Base-by-base conservation (phyloP, 2,329 filamentous ascomycete genomes). In the Tothia fuscella region DNA sequence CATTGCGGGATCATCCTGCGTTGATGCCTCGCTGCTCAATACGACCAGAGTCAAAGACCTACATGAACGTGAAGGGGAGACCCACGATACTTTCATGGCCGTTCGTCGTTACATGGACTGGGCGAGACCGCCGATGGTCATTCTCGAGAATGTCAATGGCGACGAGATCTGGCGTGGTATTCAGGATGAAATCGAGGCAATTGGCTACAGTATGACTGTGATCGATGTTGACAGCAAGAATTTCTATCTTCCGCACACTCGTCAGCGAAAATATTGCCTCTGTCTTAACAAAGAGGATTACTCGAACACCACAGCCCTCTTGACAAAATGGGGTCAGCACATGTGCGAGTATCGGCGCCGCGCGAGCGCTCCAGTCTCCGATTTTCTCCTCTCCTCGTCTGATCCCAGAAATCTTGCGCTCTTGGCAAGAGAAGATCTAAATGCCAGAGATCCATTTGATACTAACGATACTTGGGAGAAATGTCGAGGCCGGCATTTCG, bases 1-100 rank as follows among this genome's bases (percentile, higher is more conserved):
- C 2, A 63, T 88, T 33, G 79, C 79, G 5, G 83, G 83, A 0
- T 83, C 80, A 31, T 78, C 80, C 0, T 91, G 83, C 49, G 80
- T 84, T 2, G 82, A 88, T 50, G 83, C 81, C 48, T 88, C 82
- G 0, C 53, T 48, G 0, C 56, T 87, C 24, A 89, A 87, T 54
- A 71, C 63, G 38, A 56, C 64, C 4, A 62, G 62, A 13, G 21
- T 38, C 41, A 76, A 75, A 44, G 56, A 58, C 0, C 55, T 78
- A 0, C 59, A 67, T 1, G 64, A 71, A 6, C 35, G 34, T 3
- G 60, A 68, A 12, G 80, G 80, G 3, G 75, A 85, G 49, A 83
- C 80, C 0, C 71, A 69, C 0, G 66, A 72, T 26, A 86, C 82
- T 0, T 82, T 82, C 54, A 62, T 66, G 29, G 74, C 72, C 0